Conservation (phyloP, 1,284 basidiomycete species). For the Sanguinoderma infundibulare region DNA sequence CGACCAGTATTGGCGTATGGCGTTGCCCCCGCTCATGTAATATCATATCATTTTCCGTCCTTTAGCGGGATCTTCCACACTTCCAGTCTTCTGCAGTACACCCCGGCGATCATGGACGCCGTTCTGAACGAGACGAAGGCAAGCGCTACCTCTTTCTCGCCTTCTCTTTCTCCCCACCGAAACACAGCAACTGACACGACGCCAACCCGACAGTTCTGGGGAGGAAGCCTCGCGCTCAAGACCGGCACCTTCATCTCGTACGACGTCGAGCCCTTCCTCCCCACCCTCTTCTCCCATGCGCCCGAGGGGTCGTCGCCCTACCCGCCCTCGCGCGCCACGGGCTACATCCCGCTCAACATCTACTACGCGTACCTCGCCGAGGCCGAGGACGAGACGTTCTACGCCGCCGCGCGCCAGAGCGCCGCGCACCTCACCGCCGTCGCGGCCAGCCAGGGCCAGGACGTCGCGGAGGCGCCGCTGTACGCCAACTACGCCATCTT, state of each 20-base stretch:
- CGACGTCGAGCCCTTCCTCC: constrained; percentile 60
- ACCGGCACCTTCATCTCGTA: constrained; percentile 45
- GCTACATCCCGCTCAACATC: constrained; percentile 51
- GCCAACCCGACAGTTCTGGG: constrained; percentile 32
- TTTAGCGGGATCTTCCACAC: constrained; percentile 53
- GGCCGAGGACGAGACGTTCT: constrained; percentile 43
- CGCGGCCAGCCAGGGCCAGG: constrained; percentile 48
- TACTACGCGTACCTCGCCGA: constrained; percentile 47
- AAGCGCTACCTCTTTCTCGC: constrained; percentile 23
- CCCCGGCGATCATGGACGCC: constrained; percentile 46
- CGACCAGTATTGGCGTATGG: too few relatives aligned
- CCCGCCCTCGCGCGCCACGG: constrained; percentile 46
- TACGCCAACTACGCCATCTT: constrained; percentile 60
- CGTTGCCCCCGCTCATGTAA: background rate
- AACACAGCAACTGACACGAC: background rate
- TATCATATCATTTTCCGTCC: too few relatives aligned
- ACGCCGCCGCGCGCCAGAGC: constrained; percentile 43
- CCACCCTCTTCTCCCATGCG: constrained; percentile 46
- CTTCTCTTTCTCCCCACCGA: background rate
- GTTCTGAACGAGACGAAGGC: constrained; percentile 56
- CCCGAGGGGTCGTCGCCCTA: constrained; percentile 45
- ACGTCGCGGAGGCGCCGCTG: constrained; percentile 41
- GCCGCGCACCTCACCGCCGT: constrained; percentile 41
- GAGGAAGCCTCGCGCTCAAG: constrained; percentile 23
- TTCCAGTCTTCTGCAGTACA: constrained; percentile 47